Evolutionary conservation across 306 rosid species (phyloP).

Genomic region (Crotalaria pallida): DNA sequence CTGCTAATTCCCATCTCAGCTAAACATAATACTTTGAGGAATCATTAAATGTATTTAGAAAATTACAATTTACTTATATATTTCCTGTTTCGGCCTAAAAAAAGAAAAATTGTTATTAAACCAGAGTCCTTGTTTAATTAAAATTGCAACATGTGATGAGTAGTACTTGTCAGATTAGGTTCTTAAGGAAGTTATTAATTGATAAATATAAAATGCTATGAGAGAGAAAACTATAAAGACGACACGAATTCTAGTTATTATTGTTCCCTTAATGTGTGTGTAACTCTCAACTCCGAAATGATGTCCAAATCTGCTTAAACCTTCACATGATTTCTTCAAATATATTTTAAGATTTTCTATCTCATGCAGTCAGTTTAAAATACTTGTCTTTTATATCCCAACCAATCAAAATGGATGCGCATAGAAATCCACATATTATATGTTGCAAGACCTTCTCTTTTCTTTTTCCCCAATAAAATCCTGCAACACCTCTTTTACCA

Average conservation of each 20-base stretch:
- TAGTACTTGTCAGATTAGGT: not conserved
- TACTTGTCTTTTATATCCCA: not conserved
- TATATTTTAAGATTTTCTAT: not conserved
- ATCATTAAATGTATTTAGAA: not conserved
- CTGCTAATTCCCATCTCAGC: not conserved
- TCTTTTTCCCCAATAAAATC: not conserved
- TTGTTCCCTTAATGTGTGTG: not conserved
- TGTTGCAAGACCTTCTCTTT: not conserved
- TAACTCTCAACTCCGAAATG: not conserved
- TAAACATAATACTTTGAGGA: not conserved
- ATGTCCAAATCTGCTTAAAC: not conserved
- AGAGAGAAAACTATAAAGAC: not conserved
- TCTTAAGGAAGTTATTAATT: not conserved
- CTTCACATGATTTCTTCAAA: not conserved
- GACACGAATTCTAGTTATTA: not conserved
- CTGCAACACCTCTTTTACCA: not conserved
- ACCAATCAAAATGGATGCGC: conserved; percentile 4
- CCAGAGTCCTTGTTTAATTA: not conserved
- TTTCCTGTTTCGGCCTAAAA: not conserved
- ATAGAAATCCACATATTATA: not conserved
- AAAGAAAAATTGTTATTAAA: not conserved
- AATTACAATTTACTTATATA: not conserved
- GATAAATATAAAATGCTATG: not conserved
- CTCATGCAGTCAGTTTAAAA: not conserved
- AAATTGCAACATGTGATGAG: not conserved